Evolutionary conservation across 2,329 filamentous ascomycete genomes (phyloP).

Genomic region (Colletotrichum australisinense): DNA sequence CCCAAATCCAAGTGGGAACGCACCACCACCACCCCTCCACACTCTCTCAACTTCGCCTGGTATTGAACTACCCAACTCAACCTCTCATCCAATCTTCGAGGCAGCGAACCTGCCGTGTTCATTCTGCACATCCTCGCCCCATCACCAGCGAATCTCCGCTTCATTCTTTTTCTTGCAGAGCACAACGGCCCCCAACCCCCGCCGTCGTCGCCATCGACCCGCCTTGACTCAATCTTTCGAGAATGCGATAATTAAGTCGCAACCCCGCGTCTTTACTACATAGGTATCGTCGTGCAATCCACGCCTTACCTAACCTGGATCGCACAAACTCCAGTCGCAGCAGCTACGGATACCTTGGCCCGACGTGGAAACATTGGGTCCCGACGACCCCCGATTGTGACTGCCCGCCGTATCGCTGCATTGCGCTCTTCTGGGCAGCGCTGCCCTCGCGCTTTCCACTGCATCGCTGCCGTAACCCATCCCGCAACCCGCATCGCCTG

Average conservation of each 20-base stretch:
- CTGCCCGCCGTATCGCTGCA: conserved; percentile 20
- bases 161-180: neutral
- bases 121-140: neutral
- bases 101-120: neutral
- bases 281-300: conserved; percentile 8
- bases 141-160: neutral
- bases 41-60: conserved; percentile 18
- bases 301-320: conserved; percentile 34
- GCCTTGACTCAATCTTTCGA: neutral
- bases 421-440: conserved; percentile 6
- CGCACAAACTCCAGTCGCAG: conserved; percentile 21
- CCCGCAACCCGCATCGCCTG: conserved; percentile 15
- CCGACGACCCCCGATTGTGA: conserved; percentile 3
- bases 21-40: conserved; percentile 11
- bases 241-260: conserved; percentile 26
- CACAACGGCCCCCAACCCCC: neutral
- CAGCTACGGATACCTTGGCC: conserved; percentile 8
- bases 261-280: conserved; percentile 23
- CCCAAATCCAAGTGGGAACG: neutral
- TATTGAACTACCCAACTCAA: conserved; percentile 26
- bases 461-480: conserved; percentile 22
- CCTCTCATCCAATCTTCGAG: conserved; percentile 31
- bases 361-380: conserved; percentile 29
- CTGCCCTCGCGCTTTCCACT: conserved; percentile 14
- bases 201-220: neutral